phyloP scores from a whole-genome alignment of 768 basidiomycete species.

The Suillus decipiens region DNA sequence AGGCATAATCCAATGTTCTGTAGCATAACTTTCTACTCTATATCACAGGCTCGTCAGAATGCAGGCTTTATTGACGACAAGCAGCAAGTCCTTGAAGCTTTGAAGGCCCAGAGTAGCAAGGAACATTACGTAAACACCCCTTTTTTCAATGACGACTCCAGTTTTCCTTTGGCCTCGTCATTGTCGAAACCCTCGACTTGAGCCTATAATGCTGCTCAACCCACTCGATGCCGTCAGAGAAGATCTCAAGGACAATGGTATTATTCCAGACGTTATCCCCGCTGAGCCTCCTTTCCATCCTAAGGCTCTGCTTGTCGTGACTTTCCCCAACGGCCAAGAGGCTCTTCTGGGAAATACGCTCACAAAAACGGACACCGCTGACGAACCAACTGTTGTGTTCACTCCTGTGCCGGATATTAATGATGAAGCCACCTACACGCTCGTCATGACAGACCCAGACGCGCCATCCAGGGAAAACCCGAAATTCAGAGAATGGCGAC shows the following conservation, averaged over 20 bases:
- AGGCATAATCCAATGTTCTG: not conserved
- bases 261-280: conserved; percentile 35
- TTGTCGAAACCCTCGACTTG: not conserved
- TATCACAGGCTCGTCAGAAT: not conserved
- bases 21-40: not conserved
- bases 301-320: conserved; percentile 28
- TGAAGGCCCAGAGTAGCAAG: not conserved
- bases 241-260: conserved; percentile 19
- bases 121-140: conserved; percentile 3
- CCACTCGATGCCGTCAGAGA: conserved; percentile 25
- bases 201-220: conserved; percentile 18
- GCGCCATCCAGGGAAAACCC: conserved; percentile 53
- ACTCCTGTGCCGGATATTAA: conserved; percentile 38
- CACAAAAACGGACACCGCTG: conserved; percentile 38
- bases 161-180: not conserved
- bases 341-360: conserved; percentile 41
- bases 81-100: not conserved
- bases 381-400: conserved; percentile 53
- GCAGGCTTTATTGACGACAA: not conserved
- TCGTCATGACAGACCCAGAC: conserved; percentile 62
- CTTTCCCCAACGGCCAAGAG: conserved; percentile 33
- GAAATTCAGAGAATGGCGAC: conserved; percentile 53
- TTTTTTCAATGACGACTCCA: conserved; percentile 1
- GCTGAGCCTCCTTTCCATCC: conserved; percentile 26
- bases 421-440: conserved; percentile 45